Conservation (phyloP, 2,329 filamentous ascomycete species). For the Stagonosporopsis chrysanthemi region DNA sequence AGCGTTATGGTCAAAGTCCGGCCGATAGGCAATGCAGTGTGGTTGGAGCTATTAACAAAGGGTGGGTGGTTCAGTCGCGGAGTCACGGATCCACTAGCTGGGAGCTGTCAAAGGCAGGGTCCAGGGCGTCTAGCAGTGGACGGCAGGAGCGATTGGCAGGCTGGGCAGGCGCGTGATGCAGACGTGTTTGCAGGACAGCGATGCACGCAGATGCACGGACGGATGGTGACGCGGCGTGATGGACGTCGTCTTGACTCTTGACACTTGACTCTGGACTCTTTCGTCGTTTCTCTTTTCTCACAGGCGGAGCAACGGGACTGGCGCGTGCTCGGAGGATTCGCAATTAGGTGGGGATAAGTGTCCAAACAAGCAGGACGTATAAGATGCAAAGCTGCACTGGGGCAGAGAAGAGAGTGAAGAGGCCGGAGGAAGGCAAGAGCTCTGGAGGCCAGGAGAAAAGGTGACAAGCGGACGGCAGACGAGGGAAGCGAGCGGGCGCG, state of each 20-base stretch:
- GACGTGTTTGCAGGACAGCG: conserved; percentile 16
- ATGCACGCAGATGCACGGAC: conserved; percentile 33
- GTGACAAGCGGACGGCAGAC: conserved; percentile 66
- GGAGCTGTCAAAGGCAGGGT: conserved; percentile 15
- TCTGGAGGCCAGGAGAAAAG: conserved; percentile 42
- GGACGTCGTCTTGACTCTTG: conserved; percentile 36
- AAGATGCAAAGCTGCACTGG: conserved; percentile 48
- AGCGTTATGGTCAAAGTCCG: conserved; percentile 44
- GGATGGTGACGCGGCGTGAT: conserved; percentile 26
- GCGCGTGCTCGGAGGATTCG: conserved; percentile 47
- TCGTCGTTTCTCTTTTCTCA: conserved; percentile 29
- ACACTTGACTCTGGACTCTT: no score
- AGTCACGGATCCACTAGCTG: conserved; percentile 17
- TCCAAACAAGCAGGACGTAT: conserved; percentile 42
- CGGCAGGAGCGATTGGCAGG: conserved; percentile 28
- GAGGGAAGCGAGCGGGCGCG: conserved; percentile 47
- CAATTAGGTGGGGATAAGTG: conserved; percentile 36
- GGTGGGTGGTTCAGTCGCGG: conserved; percentile 28
- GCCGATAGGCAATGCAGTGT: conserved; percentile 49
- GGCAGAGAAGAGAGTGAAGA: conserved; percentile 63
- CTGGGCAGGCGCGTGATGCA: conserved; percentile 20
- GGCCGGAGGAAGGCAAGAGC: conserved; percentile 59
- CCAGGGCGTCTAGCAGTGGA: conserved; percentile 26
- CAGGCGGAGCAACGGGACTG: conserved; percentile 47
- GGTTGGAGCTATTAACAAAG: conserved; percentile 50